These are phyloP conservation scores for Aegilops speltoides DNA, from an alignment of 176 grass and related monocot genomes.

Conservation along the genomic window DNA sequence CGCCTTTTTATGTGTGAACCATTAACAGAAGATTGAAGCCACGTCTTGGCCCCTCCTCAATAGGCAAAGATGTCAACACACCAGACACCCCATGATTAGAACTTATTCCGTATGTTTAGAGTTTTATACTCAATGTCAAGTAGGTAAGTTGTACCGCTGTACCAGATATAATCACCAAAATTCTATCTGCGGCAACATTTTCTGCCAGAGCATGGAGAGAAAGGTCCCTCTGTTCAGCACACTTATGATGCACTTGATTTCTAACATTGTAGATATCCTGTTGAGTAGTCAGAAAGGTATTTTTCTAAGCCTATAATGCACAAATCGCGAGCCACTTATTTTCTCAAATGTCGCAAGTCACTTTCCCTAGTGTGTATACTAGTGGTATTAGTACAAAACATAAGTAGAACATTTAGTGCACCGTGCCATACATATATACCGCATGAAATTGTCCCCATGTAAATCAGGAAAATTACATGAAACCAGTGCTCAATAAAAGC, in stretches of 20 bases:
- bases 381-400: background rate
- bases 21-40: background rate
- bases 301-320: background rate
- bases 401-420: background rate
- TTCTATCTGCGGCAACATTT: background rate
- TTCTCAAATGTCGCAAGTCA: background rate
- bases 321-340: background rate
- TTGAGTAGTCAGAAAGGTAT: background rate
- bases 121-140: constrained; percentile 8
- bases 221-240: background rate
- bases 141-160: background rate
- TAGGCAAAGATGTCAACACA: background rate
- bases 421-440: background rate
- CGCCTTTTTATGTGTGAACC: background rate
- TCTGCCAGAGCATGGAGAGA: background rate
- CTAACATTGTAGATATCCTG: background rate
- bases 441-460: background rate
- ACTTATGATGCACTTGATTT: background rate
- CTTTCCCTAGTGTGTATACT: background rate
- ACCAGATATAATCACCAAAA: background rate
- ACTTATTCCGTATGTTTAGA: background rate
- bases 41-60: background rate
- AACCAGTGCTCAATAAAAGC: background rate
- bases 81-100: background rate
- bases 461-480: background rate